Evolutionary conservation across 768 basidiomycete species (phyloP).

Genomic region (Trametes meyenii): DNA sequence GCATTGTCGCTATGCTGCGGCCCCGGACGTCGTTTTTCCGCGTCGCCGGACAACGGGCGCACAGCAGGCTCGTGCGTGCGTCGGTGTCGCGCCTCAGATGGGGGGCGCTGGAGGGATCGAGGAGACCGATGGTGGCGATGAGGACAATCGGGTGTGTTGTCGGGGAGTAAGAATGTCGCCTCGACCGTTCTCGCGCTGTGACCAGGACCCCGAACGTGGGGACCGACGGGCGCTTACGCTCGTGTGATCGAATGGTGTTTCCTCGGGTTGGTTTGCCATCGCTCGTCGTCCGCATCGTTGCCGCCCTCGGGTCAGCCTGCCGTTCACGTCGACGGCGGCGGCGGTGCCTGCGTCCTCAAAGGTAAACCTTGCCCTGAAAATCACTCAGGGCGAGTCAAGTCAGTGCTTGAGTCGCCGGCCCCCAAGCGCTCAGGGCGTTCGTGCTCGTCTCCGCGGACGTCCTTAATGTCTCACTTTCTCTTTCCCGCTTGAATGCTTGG

Average conservation of each 20-base stretch:
- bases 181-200: not conserved
- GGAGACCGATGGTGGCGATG: conserved; percentile 2
- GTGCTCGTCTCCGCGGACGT: no score
- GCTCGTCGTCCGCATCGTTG: not conserved
- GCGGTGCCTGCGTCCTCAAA: not conserved
- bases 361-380: not conserved
- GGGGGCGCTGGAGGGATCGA: conserved; percentile 10
- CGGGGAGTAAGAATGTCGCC: not conserved
- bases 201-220: not conserved
- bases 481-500: no score
- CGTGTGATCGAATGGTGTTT: conserved; percentile 5
- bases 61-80: not conserved
- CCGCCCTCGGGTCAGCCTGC: no score
- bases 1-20: no score
- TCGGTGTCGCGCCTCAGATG: not conserved
- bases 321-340: not conserved
- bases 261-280: not conserved
- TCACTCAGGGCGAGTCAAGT: not conserved
- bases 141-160: conserved; percentile 1
- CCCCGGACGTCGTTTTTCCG: not conserved
- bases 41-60: not conserved
- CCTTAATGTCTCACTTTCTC: no score
- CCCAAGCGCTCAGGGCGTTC: no score
- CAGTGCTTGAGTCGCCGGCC: not conserved
- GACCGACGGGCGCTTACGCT: not conserved